Evolutionary conservation across 345 rosid species (phyloP).

Genomic region (Hevea brasiliensis): DNA sequence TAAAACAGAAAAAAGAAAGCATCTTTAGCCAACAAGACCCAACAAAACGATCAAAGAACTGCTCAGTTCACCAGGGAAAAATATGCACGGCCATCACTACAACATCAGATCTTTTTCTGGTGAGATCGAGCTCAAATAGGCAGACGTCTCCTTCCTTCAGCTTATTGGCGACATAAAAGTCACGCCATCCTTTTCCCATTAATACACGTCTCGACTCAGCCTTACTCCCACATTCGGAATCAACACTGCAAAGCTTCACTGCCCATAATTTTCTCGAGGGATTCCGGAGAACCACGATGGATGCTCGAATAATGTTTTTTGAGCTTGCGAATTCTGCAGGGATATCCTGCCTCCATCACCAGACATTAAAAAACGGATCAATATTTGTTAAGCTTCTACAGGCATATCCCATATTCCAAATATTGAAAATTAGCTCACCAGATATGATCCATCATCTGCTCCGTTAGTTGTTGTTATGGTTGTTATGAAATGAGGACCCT

Average conservation of each 20-base stretch:
- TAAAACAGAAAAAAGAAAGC: too few relatives aligned
- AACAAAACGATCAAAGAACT: not conserved
- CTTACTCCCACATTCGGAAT: too few relatives aligned
- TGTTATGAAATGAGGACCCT: slow-evolving; percentile 2
- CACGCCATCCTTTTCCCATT: not conserved
- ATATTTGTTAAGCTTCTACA: too few relatives aligned
- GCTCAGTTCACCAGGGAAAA: not conserved
- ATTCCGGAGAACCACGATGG: not conserved
- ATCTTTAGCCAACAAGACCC: too few relatives aligned
- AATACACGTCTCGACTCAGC: not conserved
- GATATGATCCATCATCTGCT: not conserved
- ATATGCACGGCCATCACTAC: slow-evolving; percentile 3
- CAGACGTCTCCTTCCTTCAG: slow-evolving; percentile 7
- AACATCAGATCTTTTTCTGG: not conserved
- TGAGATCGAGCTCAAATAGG: slow-evolving; percentile 12
- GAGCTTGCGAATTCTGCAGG: slow-evolving; percentile 4
- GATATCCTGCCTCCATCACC: not conserved
- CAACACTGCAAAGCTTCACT: not conserved
- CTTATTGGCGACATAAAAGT: slow-evolving; percentile 6
- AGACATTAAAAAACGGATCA: too few relatives aligned
- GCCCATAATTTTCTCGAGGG: slow-evolving; percentile 3
- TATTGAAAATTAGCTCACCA: not conserved
- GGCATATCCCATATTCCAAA: too few relatives aligned
- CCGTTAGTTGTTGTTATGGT: not conserved
- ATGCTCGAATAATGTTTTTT: not conserved